Percentiles rank a stretch among this genome's conserved stretches.
Evolutionary conservation across 495 filamentous ascomycete species (phyloP).

Genomic region (Neurospora pannonica): DNA sequence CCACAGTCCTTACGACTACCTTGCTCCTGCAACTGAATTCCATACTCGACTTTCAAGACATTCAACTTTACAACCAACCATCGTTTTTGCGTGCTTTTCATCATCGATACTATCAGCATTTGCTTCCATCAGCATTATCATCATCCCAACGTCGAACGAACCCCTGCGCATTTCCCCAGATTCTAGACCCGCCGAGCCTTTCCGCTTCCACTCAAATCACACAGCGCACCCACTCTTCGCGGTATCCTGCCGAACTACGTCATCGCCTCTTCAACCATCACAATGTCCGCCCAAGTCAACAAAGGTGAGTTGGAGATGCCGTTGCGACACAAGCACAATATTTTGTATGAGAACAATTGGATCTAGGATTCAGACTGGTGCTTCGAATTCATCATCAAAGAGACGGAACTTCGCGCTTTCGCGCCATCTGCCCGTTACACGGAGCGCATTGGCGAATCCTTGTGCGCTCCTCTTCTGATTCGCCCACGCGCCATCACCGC

Average conservation of each 20-base stretch:
- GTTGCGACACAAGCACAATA: not conserved
- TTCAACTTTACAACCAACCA: not conserved
- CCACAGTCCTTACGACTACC: not conserved
- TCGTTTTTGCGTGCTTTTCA: not conserved
- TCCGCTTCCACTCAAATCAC: not conserved
- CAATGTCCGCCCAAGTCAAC: constrained; percentile 26
- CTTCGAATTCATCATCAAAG: not conserved
- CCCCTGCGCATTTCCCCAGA: not conserved
- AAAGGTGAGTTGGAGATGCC: constrained; percentile 27
- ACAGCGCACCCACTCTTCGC: not conserved
- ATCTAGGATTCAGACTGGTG: not conserved
- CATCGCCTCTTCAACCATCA: constrained; percentile 8
- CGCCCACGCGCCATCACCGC: not conserved
- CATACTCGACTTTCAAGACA: not conserved
- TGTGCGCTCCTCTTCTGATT: not conserved
- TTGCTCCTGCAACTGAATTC: not conserved
- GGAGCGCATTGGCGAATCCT: not conserved
- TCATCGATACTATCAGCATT: not conserved
- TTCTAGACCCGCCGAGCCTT: not conserved
- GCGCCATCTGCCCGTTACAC: not conserved
- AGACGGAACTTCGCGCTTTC: not conserved
- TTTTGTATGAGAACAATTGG: not conserved
- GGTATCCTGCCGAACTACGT: not conserved
- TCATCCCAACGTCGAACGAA: not conserved
- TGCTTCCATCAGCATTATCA: not conserved